Conservation (phyloP, 108 stramenopile genomes). For the Fragilariopsis cylindrus region DNA sequence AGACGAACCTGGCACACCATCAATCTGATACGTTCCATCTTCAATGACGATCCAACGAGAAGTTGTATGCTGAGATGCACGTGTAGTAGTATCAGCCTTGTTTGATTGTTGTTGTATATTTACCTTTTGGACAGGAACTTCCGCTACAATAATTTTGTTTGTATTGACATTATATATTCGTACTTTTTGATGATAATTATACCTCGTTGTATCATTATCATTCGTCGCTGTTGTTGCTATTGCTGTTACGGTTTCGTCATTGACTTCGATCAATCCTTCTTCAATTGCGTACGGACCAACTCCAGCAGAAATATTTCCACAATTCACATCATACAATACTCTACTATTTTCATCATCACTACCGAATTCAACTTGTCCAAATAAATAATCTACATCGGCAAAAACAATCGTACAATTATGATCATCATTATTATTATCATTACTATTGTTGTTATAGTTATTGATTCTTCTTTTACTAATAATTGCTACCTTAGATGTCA, state of each 20-base stretch:
- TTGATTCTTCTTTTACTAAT: background rate
- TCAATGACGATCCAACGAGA: background rate
- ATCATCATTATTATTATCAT: background rate
- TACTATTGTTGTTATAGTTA: background rate
- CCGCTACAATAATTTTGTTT: background rate
- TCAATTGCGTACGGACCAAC: slow-evolving; percentile 8
- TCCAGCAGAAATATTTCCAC: slow-evolving; percentile 4
- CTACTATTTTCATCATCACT: background rate
- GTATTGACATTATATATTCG: background rate
- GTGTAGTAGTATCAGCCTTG: no score
- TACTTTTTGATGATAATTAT: background rate
- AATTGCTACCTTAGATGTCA: slow-evolving; percentile 7
- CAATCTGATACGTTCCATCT: background rate
- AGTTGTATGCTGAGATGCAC: background rate
- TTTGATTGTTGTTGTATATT: no score
- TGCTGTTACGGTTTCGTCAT: background rate
- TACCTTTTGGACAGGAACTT: slow-evolving; percentile 5
- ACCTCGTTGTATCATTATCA: background rate
- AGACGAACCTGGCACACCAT: slow-evolving; percentile 2
- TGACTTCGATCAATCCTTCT: slow-evolving; percentile 11
- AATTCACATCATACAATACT: slow-evolving; percentile 1
- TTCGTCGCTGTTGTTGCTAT: background rate
- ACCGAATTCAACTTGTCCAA: slow-evolving; percentile 11
- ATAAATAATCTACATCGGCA: slow-evolving; percentile 5
- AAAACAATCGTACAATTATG: background rate